These are phyloP conservation scores for Cladorrhinum sp. DNA, from an alignment of 2,329 filamentous ascomycete species.

Conservation along the genomic window DNA sequence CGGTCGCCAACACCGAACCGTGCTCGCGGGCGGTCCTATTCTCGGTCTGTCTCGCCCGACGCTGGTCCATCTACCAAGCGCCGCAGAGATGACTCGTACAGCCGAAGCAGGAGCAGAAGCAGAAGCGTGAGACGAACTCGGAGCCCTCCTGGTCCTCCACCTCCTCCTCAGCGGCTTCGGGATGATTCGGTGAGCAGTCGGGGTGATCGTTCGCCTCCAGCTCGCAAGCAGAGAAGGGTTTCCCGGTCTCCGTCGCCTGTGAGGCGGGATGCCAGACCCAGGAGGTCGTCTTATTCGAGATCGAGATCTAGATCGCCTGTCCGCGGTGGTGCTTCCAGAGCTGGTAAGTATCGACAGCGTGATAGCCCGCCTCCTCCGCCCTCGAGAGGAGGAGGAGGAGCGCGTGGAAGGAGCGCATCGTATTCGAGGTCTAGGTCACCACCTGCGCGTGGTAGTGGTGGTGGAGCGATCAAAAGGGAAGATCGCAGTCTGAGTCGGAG, in stretches of 20 bases:
- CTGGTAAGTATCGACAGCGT: neutral
- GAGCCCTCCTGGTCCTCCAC: slow-evolving; percentile 8
- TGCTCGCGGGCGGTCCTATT: slow-evolving; percentile 19
- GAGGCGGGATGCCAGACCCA: neutral
- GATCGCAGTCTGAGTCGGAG: neutral
- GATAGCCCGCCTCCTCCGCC: neutral
- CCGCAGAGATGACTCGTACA: slow-evolving; percentile 22
- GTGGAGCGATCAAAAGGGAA: too few species aligned
- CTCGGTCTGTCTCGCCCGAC: slow-evolving; percentile 18
- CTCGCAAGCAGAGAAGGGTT: slow-evolving; percentile 16
- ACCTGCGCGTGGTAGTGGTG: neutral
- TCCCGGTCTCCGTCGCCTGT: slow-evolving; percentile 1
- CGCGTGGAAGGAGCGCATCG: neutral
- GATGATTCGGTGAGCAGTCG: slow-evolving; percentile 5
- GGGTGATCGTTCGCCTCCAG: slow-evolving; percentile 8
- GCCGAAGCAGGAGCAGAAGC: slow-evolving; percentile 12
- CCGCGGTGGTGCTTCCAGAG: neutral
- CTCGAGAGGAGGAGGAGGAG: neutral
- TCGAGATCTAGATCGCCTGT: neutral
- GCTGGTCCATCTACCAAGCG: slow-evolving; percentile 9
- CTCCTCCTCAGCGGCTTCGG: slow-evolving; percentile 5
- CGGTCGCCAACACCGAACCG: slow-evolving; percentile 15
- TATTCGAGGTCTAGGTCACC: slow-evolving; percentile 11
- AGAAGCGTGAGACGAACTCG: slow-evolving; percentile 8
- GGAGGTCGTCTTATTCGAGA: neutral